Conservation (phyloP, 164 flowering plant species). For the Vitis vinifera region ASM3070453v1 NC_081809.1:5118501-5119000, state of each 20-base stretch:
- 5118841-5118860: too few relatives aligned
- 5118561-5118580: background rate
- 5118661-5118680: slow-evolving; percentile 97
- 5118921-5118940: too few relatives aligned
- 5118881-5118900: too few relatives aligned
- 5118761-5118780: slow-evolving; percentile 98
- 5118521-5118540: too few relatives aligned
- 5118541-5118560: too few relatives aligned
- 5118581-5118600: background rate
- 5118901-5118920: too few relatives aligned
- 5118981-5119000: too few relatives aligned
- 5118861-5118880: too few relatives aligned
- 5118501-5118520: too few relatives aligned
- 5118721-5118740: slow-evolving; percentile 97
- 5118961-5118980: too few relatives aligned
- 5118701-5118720: slow-evolving; percentile 88
- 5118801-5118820: background rate
- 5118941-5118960: too few relatives aligned
- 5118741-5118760: slow-evolving; percentile 99
- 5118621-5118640: background rate
- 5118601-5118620: too few relatives aligned
- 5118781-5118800: slow-evolving; percentile 51
- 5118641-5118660: slow-evolving; percentile 3
- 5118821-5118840: background rate
- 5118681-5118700: slow-evolving; percentile 88